These are phyloP conservation scores for Leccinum disarticulatum DNA, from an alignment of 768 basidiomycete genomes.

Conservation along the genomic window DNA sequence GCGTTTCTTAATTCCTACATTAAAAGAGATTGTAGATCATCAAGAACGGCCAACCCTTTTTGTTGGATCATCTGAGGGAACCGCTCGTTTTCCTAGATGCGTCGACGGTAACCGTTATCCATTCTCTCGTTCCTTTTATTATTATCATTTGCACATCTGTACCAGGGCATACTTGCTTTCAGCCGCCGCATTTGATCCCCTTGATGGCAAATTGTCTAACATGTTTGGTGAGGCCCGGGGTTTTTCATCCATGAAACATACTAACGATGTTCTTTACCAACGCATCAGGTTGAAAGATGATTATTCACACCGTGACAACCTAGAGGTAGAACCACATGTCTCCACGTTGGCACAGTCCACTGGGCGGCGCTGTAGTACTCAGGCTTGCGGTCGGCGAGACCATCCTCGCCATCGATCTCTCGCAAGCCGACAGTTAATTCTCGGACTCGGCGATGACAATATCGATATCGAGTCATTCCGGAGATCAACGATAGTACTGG, in stretches of 20 bases:
- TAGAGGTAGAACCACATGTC: neutral
- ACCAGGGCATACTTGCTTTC: neutral
- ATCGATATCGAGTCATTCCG: constrained; percentile 24
- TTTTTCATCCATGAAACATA: too few relatives aligned
- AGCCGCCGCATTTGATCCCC: neutral
- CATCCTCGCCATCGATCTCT: too few relatives aligned
- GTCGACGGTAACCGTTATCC: neutral
- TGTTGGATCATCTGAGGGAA: neutral
- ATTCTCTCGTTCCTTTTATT: neutral
- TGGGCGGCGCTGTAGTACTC: constrained; percentile 63
- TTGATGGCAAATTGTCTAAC: neutral
- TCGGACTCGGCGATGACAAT: constrained; percentile 29
- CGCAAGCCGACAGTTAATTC: neutral
- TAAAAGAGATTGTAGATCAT: too few relatives aligned
- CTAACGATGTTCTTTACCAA: too few relatives aligned
- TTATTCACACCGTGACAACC: too few relatives aligned
- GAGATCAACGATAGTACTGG: constrained; percentile 46
- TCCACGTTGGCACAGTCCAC: constrained; percentile 38
- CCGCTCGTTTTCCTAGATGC: neutral
- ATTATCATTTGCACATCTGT: neutral
- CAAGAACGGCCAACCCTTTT: neutral
- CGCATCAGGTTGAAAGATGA: too few relatives aligned
- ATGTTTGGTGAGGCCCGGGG: neutral
- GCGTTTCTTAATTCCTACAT: neutral
- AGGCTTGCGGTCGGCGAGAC: constrained; percentile 55